Conservation (phyloP, 169 alveolate species). For the Plasmodium inui region DNA sequence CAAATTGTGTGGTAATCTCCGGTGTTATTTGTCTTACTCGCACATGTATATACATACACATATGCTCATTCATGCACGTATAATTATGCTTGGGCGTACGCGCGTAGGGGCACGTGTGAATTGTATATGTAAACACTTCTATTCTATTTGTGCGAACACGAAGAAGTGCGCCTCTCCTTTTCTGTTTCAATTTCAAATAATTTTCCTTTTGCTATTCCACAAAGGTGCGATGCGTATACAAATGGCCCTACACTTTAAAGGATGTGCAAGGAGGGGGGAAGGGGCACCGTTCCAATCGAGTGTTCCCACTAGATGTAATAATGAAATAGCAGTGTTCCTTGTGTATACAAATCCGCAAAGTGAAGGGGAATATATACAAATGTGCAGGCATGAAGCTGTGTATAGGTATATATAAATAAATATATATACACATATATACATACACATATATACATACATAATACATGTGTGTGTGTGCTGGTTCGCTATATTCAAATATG, state of each 20-base stretch:
- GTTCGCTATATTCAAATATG: background rate
- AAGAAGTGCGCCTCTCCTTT: background rate
- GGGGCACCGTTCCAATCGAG: background rate
- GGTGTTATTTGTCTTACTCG: background rate
- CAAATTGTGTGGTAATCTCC: conserved; percentile 5
- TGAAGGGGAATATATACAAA: background rate
- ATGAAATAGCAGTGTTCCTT: background rate
- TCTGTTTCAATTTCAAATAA: background rate
- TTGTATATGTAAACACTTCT: background rate
- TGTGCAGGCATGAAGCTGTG: background rate
- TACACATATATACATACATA: background rate
- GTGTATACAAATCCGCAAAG: background rate
- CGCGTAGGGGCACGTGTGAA: background rate
- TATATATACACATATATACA: background rate
- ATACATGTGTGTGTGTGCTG: background rate
- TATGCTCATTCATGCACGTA: conserved; percentile 16
- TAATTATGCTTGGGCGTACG: background rate
- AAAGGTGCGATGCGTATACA: background rate
- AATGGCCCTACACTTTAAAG: background rate
- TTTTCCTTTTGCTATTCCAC: background rate
- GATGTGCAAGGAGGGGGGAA: background rate
- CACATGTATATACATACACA: conserved; percentile 16
- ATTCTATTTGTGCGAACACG: background rate
- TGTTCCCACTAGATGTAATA: background rate
- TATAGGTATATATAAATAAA: background rate